Conservation (phyloP, 805 yeast genomes). For the Candida morakotiae region DNA sequence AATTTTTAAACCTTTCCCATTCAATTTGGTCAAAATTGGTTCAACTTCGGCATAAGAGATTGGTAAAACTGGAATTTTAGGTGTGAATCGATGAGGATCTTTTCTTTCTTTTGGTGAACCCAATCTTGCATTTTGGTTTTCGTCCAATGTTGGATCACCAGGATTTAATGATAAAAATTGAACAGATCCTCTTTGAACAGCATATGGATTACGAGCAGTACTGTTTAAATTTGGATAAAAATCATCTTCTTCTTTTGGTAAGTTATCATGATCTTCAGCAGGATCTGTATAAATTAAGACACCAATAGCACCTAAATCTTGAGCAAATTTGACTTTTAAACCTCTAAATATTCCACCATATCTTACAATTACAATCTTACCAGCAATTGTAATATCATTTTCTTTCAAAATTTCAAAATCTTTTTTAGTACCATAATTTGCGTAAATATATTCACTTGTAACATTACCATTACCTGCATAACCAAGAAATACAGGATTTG, state of each 20-base stretch:
- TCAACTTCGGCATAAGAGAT: constrained; percentile 41
- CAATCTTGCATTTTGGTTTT: constrained; percentile 66
- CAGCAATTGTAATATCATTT: constrained; percentile 41
- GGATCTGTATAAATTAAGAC: constrained; percentile 57
- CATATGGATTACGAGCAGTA: constrained; percentile 58
- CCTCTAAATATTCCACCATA: constrained; percentile 51
- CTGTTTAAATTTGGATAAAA: constrained; percentile 53
- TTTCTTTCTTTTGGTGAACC: constrained; percentile 35
- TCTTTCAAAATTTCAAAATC: constrained; percentile 47
- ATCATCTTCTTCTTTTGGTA: constrained; percentile 50
- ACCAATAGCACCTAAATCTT: constrained; percentile 57
- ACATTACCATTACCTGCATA: constrained; percentile 65
- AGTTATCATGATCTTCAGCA: constrained; percentile 54
- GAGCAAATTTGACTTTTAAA: constrained; percentile 58
- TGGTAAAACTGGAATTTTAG: constrained; percentile 40
- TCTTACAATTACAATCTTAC: constrained; percentile 59
- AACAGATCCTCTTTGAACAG: constrained; percentile 61
- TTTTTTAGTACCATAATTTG: constrained; percentile 53
- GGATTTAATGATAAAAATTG: constrained; percentile 53
- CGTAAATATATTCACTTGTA: constrained; percentile 51
- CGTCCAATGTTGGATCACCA: constrained; percentile 60
- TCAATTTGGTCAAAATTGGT: constrained; percentile 38
- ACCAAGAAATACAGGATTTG: constrained; percentile 52
- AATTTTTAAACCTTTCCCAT: constrained; percentile 31
- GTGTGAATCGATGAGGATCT: constrained; percentile 33